Conservation (phyloP, 345 rosid genomes). For the Hibiscus syriacus region DNA sequence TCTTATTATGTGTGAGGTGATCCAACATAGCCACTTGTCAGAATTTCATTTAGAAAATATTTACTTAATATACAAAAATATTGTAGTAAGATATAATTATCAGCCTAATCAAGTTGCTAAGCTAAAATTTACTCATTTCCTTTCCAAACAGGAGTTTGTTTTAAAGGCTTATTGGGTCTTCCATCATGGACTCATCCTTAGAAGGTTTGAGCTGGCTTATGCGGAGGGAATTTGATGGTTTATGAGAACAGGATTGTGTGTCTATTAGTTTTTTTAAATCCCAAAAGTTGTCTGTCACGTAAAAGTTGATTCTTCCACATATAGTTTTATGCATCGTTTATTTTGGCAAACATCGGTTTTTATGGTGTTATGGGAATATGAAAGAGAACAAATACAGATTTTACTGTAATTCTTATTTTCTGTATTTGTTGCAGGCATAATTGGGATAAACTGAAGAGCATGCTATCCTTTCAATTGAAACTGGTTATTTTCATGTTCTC, state of each 20-base stretch:
- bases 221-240: background rate
- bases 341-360: background rate
- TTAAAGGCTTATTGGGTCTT: background rate
- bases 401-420: background rate
- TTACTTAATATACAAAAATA: background rate
- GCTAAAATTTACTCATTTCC: background rate
- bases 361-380: background rate
- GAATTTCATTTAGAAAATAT: background rate
- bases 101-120: background rate
- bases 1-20: background rate
- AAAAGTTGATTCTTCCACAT: too few species aligned
- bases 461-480: constrained; percentile 79
- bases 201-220: background rate
- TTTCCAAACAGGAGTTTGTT: background rate
- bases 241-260: background rate
- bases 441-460: constrained; percentile 75
- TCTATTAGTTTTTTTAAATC: background rate
- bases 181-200: too few species aligned
- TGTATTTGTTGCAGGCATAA: constrained; percentile 45
- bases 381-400: background rate
- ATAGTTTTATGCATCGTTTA: background rate
- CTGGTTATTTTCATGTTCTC: constrained; percentile 52
- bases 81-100: background rate
- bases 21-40: background rate
- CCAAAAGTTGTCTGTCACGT: background rate